Conservation (phyloP, 1,139 yeast genomes). For the Spencermartinsiella ligniputridi region DNA sequence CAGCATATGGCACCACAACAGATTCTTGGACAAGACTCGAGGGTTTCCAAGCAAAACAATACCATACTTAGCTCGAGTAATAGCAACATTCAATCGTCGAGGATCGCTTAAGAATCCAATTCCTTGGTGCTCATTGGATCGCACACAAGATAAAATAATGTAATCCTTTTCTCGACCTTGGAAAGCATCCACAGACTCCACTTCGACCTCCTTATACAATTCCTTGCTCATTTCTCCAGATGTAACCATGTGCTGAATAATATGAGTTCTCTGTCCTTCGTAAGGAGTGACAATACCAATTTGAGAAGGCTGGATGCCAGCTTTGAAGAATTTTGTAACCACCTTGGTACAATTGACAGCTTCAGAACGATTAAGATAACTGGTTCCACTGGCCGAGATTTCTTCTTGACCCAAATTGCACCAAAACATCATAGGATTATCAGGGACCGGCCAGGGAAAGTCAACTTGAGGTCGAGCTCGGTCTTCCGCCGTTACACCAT, state of each 20-base stretch:
- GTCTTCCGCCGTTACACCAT: conserved; percentile 79
- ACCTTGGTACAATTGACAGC: conserved; percentile 87
- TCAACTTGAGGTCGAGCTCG: conserved; percentile 51
- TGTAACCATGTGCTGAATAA: conserved; percentile 72
- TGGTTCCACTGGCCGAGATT: conserved; percentile 74
- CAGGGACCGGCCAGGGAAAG: conserved; percentile 88
- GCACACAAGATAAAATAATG: conserved; percentile 82
- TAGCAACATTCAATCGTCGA: conserved; percentile 85
- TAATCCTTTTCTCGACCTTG: conserved; percentile 95
- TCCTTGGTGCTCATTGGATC: conserved; percentile 77
- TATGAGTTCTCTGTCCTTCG: conserved; percentile 87
- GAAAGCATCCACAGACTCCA: conserved; percentile 91
- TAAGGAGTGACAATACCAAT: conserved; percentile 94
- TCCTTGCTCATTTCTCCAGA: conserved; percentile 63
- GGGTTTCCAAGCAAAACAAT: conserved; percentile 82
- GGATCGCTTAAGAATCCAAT: conserved; percentile 91
- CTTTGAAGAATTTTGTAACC: conserved; percentile 66
- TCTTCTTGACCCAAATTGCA: conserved; percentile 87
- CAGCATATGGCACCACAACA: conserved; percentile 75
- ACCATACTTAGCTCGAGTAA: conserved; percentile 89
- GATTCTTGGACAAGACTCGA: conserved; percentile 62
- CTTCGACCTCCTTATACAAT: conserved; percentile 70
- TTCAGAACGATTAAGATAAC: conserved; percentile 83
- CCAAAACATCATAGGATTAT: conserved; percentile 94
- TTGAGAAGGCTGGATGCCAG: conserved; percentile 76